phyloP scores from a whole-genome alignment of 805 yeast genomes.

The Hanseniaspora jakobsenii region DNA sequence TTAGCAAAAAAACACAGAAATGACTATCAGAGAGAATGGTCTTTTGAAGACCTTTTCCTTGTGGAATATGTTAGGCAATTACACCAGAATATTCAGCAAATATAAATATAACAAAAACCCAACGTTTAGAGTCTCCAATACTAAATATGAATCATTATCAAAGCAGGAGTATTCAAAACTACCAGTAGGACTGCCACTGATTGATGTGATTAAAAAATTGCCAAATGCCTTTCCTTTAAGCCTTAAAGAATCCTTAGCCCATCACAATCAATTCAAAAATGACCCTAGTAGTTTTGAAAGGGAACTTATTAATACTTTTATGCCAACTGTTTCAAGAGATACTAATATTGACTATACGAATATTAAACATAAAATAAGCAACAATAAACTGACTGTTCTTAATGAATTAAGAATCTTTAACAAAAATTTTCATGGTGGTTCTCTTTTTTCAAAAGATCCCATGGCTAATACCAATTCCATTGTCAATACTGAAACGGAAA shows the following conservation, averaged over 20 bases:
- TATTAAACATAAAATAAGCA: slow-evolving; percentile 30
- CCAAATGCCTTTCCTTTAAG: slow-evolving; percentile 46
- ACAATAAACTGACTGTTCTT: slow-evolving; percentile 41
- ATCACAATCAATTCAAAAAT: slow-evolving; percentile 33
- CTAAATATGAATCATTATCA: slow-evolving; percentile 31
- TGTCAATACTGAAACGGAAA: too few relatives aligned
- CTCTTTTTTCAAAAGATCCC: too few relatives aligned
- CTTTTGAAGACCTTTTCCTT: too few relatives aligned
- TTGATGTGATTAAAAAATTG: slow-evolving; percentile 33
- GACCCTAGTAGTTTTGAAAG: slow-evolving; percentile 36
- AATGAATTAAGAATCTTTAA: slow-evolving; percentile 65
- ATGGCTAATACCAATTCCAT: too few relatives aligned
- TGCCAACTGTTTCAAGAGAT: slow-evolving; percentile 37
- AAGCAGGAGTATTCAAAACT: slow-evolving; percentile 39
- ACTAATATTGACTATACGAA: slow-evolving; percentile 24
- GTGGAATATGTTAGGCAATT: too few relatives aligned
- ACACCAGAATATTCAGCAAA: too few relatives aligned
- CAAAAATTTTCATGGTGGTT: slow-evolving; percentile 28
- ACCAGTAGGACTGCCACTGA: slow-evolving; percentile 55
- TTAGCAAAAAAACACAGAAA: too few relatives aligned
- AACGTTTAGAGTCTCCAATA: too few relatives aligned
- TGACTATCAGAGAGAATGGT: too few relatives aligned
- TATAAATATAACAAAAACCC: too few relatives aligned
- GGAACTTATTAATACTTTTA: slow-evolving; percentile 31
- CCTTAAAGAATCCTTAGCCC: slow-evolving; percentile 39